Base-by-base conservation (phyloP, 192 early-diverging fungal species). In the Mortierella claussenii region DNA sequence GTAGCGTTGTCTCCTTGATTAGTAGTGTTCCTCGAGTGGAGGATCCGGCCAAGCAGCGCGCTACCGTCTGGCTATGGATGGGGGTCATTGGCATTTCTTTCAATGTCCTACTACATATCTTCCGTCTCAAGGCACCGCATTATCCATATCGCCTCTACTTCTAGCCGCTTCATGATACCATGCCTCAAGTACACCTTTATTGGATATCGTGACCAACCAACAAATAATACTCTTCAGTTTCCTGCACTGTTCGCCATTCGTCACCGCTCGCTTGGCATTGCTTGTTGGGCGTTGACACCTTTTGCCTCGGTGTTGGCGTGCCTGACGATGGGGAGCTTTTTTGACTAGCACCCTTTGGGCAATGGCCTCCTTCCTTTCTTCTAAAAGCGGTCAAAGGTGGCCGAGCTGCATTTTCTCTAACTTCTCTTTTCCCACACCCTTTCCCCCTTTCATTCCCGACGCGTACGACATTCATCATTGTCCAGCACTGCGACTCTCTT, bases 111-210 rank as follows among this genome's bases (percentile, higher is more conserved):
- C 56, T 94, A 50, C 65, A 75, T 27, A 33, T 91, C 23, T 94
- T 94, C 73, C 85, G 79, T 45, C 45, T 86, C 54, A 94, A 94
- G 82, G 89, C 90, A 59, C 86, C 86, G 17, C 78, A 65, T 15
- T 94, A 94, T 80, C 93, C 93, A 0, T 93, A 86, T 68, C 79
- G 60, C 48, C 52, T 89, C 10, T 58, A 88, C 27, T 76, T 86
- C 49, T 85, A 37, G 34, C 18, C 36, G 34, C 12, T 15, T 30
- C n/a, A n/a, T n/a, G n/a, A n/a, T n/a, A n/a, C n/a, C n/a, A n/a
- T n/a, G n/a, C n/a, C n/a, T n/a, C n/a, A n/a, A n/a, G n/a, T n/a
- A n/a, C n/a, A n/a, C n/a, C n/a, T n/a, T n/a, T n/a, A n/a, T n/a
- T n/a, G n/a, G n/a, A n/a, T n/a, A n/a, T n/a, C n/a, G n/a, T n/a